Percentiles rank a stretch among this genome's conserved stretches.
phyloP scores from a whole-genome alignment of 768 basidiomycete genomes.

The Amanita subjunquillea region DNA sequence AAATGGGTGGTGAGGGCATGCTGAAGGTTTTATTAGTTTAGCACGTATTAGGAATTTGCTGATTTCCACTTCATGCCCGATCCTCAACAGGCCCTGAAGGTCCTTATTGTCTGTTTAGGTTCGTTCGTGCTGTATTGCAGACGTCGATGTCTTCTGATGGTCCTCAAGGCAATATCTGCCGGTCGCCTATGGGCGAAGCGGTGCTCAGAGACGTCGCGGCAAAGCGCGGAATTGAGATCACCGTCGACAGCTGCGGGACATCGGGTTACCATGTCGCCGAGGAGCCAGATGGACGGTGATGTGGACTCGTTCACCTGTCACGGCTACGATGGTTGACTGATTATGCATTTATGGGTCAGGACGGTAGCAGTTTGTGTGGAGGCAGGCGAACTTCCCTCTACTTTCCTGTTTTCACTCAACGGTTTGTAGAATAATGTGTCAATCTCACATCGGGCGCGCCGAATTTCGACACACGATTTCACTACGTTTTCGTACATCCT shows the following conservation, averaged over 20 bases:
- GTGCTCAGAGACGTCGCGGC: slow-evolving; percentile 62
- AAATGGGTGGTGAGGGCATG: slow-evolving; percentile 79
- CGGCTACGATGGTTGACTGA: background rate
- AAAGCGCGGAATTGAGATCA: slow-evolving; percentile 54
- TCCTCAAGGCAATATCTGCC: slow-evolving; percentile 65
- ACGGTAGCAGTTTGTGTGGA: slow-evolving; percentile 63
- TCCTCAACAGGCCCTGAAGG: slow-evolving; percentile 26
- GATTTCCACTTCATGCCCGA: slow-evolving; percentile 14
- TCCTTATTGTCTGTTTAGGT: slow-evolving; percentile 68
- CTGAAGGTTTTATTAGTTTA: background rate
- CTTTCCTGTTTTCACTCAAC: background rate
- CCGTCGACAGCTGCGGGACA: slow-evolving; percentile 80
- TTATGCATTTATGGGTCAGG: slow-evolving; percentile 21
- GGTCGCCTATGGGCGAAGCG: slow-evolving; percentile 90
- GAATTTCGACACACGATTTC: slow-evolving; percentile 61
- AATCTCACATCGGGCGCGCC: slow-evolving; percentile 60
- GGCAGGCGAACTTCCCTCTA: slow-evolving; percentile 26
- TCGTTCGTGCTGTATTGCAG: slow-evolving; percentile 3
- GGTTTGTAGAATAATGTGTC: slow-evolving; percentile 55
- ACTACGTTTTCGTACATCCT: slow-evolving; percentile 73
- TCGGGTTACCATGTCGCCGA: slow-evolving; percentile 79
- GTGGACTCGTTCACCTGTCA: background rate
- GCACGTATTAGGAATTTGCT: slow-evolving; percentile 1
- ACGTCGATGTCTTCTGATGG: background rate
- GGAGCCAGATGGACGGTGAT: slow-evolving; percentile 71